Evolutionary conservation across 331 rosid species (phyloP), one percentile per base, ranked within the genome.

Genomic region (Prunus yedoensis): DNA sequence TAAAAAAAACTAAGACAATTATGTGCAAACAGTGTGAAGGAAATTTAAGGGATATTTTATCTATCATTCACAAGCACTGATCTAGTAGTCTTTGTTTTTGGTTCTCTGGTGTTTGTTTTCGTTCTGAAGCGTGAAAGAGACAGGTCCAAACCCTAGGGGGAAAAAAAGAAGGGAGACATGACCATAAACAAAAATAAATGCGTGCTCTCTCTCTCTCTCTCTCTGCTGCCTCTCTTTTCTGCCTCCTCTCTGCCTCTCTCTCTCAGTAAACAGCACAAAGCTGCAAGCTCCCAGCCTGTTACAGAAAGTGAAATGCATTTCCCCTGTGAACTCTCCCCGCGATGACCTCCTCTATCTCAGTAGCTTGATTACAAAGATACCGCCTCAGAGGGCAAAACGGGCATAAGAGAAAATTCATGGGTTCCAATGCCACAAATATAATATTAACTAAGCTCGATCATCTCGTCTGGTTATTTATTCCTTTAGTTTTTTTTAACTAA

Each of bases 101-200:
- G 14, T 27, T n/a, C 20, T 21, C 28, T 2, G 38, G 20, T 21
- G 30, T 12, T 46, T 41, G 4, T 56, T 59, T 14, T 50, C 11
- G 13, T 5, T 56, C 74, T 57, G 52, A 73, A 10, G 68, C 38
- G 25, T 27, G 77, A 77, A 70, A 87, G 80, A n/a, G 78, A 78
- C 71, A n/a, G 62, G 52, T 51, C 75, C 52, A 56, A 81, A 72
- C 82, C 79, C 76, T 74, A 68, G 77, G 68, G 25, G 12, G 50
- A 15, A 43, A 51, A 47, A 49, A 60, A 15, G 2, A 54, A 45
- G 7, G 10, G 3, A 73, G 49, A 7, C 20, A 10, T 18, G 51
- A 16, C 18, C 30, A 17, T n/a, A 65, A 38, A 65, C 70, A n/a
- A 41, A 18, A 65, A 65, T 65, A 65, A 65, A 65, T 65, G 70